Evolutionary conservation across 352 stramenopile genomes (phyloP).

Genomic region (Achlya hypogyna): DNA sequence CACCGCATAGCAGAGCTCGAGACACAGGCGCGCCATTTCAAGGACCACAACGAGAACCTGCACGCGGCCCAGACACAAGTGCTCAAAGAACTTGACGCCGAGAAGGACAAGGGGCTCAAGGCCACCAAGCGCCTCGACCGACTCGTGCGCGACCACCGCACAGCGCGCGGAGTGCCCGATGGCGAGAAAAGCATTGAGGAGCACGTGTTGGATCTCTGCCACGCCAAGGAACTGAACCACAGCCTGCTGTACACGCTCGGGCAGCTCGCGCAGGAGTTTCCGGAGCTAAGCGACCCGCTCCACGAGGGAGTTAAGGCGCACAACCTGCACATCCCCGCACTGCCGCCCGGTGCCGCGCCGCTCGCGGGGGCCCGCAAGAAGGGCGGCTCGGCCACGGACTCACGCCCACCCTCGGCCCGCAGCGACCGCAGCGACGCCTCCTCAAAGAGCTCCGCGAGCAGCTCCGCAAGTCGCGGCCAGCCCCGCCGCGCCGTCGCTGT

Average conservation of each 20-base stretch:
- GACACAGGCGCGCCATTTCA: slow-evolving; percentile 50
- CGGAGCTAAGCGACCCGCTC: slow-evolving; percentile 85
- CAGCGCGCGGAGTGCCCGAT: slow-evolving; percentile 28
- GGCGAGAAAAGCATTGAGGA: slow-evolving; percentile 61
- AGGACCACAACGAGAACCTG: slow-evolving; percentile 53
- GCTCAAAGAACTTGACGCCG: slow-evolving; percentile 54
- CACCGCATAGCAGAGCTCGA: slow-evolving; percentile 61
- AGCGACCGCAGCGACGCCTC: slow-evolving; percentile 45
- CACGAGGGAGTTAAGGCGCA: slow-evolving; percentile 53
- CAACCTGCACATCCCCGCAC: slow-evolving; percentile 68
- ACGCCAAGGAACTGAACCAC: slow-evolving; percentile 73
- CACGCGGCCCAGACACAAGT: slow-evolving; percentile 49
- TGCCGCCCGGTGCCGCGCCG: slow-evolving; percentile 54
- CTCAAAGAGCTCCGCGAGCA: background rate
- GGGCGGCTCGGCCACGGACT: slow-evolving; percentile 21
- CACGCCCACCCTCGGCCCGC: slow-evolving; percentile 47
- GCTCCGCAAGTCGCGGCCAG: background rate
- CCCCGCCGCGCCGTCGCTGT: background rate
- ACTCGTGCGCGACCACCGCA: slow-evolving; percentile 46
- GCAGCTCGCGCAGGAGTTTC: slow-evolving; percentile 90
- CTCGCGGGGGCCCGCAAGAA: slow-evolving; percentile 16
- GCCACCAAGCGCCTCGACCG: slow-evolving; percentile 62
- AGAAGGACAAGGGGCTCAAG: slow-evolving; percentile 60
- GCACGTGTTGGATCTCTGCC: slow-evolving; percentile 63
- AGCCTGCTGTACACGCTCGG: slow-evolving; percentile 87